Conservation (phyloP, 495 filamentous ascomycete genomes). For the Lasiosphaeria hispida region DNA sequence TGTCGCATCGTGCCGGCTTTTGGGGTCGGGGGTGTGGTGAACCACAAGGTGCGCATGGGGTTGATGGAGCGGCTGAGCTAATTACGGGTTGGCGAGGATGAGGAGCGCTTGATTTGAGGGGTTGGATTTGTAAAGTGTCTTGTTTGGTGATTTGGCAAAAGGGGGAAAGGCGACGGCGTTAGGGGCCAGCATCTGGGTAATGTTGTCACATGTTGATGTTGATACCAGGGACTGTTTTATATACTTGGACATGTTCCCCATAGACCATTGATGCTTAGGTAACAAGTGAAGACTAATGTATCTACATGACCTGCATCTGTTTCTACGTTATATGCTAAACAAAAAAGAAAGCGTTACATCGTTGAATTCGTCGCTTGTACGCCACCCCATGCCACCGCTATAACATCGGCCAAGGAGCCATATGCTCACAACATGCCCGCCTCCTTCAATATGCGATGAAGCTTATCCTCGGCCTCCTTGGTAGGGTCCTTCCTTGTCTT, state of each 20-base stretch:
- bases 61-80: constrained; percentile 44
- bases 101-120: constrained; percentile 2
- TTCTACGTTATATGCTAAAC: not conserved
- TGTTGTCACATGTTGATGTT: not conserved
- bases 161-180: constrained; percentile 2
- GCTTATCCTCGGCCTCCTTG: constrained; percentile 23
- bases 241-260: not conserved
- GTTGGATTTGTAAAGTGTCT: not conserved
- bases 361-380: too few species aligned
- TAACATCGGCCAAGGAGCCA: not conserved
- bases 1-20: constrained; percentile 92
- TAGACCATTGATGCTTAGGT: constrained; percentile 6
- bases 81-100: constrained; percentile 6
- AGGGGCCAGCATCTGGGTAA: not conserved
- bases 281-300: not conserved
- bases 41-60: constrained; percentile 64
- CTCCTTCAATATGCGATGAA: constrained; percentile 33
- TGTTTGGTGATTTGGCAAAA: not conserved
- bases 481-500: constrained; percentile 25
- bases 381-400: not conserved
- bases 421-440: constrained; percentile 37
- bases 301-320: too few species aligned
- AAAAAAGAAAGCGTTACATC: not conserved
- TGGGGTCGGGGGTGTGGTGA: constrained; percentile 88
- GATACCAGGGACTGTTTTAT: constrained; percentile 6